Base-by-base conservation (phyloP, 306 rosid genomes). In the Quercus rubra region DNA sequence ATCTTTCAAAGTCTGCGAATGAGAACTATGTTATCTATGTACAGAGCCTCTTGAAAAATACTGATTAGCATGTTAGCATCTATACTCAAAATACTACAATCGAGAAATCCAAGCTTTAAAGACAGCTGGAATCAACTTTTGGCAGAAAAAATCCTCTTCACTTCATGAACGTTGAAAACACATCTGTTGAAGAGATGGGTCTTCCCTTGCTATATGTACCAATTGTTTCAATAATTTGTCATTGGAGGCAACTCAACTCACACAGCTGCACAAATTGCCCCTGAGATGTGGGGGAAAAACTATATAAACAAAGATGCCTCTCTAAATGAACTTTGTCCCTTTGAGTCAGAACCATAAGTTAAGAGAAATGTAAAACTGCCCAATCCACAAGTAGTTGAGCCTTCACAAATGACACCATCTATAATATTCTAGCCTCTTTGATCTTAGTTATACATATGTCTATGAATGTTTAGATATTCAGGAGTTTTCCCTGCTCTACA, bases 221-320 rank as follows among this genome's bases (percentile, higher is more conserved):
- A 67, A 4, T 7, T 28, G 46, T 77, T 52, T 52, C 76, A 55
- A 54, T 23, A 11, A 58, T 27, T 79, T 52, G 52, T 46, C 4
- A 19, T 78, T 66, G 78, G 54, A 30, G 84, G 56, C 57, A 58
- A 73, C 56, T 62, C n/a, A 15, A 63, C 51, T 85, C 89, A 91
- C 49, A 88, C 93, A 35, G 82, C 88, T 62, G 93, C 91, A 83
- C 97, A 91, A 69, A 89, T 71, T 74, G 90, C 80, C 58, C 93
- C 97, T 91, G 87, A 79, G 82, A 84, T 14, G 69, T 69, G 30
- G 41, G 38, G 41, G 69, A 62, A 55, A 73, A 80, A 78, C 57
- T 18, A 71, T 10, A 76, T 19, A 77, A 31, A 66, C 71, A 66
- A 30, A 30, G 71, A 66, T 66, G 2, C 3, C 41, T 6, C 11